Base-by-base conservation (phyloP, 345 rosid genomes). In the Ailanthus altissimus region DNA sequence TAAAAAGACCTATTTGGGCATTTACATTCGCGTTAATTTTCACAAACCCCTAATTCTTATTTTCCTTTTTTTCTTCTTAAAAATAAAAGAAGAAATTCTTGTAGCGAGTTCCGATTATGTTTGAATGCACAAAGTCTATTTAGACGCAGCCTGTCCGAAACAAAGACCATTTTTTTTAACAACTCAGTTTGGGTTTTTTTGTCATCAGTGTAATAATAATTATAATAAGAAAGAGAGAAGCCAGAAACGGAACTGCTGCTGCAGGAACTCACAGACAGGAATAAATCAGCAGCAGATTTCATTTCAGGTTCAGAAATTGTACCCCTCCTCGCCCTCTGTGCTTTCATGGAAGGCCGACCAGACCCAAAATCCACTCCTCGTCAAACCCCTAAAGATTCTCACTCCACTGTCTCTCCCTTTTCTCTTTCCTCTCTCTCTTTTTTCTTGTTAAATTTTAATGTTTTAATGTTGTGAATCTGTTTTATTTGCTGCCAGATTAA, bases 271-370 rank as follows among this genome's bases (percentile, higher is more conserved):
- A 11, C 25, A 21, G 32, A 15, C n/a, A n/a, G n/a, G n/a, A n/a
- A n/a, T n/a, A n/a, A n/a, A n/a, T n/a, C n/a, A 42, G n/a, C 51
- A 20, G 28, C 63, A 38, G 54, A 72, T 42, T 70, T 72, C 75
- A 72, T 42, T 70, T 72, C 75, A 72, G 64, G 59, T 72, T 72
- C 75, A 42, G 66, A 72, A 57, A 20, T n/a, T 20, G 10, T 36
- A 18, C 67, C 67, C 67, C 46, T 2, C 66, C 5, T 9, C 12
- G 59, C 59, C 21, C 21, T 56, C 3, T 32, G 2, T 63, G 67
- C 21, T 36, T 23, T 63, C 38, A 59, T 73, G 76, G 69, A 74
- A 38, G 69, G 47, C 8, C 65, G 40, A 72, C 12, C 75, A 42
- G 66, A 46, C 42, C 32, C 16, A 47, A 59, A 61, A 60, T 47